phyloP scores from a whole-genome alignment of 176 grass and related monocot genomes.

The Ensete glaucum region DNA sequence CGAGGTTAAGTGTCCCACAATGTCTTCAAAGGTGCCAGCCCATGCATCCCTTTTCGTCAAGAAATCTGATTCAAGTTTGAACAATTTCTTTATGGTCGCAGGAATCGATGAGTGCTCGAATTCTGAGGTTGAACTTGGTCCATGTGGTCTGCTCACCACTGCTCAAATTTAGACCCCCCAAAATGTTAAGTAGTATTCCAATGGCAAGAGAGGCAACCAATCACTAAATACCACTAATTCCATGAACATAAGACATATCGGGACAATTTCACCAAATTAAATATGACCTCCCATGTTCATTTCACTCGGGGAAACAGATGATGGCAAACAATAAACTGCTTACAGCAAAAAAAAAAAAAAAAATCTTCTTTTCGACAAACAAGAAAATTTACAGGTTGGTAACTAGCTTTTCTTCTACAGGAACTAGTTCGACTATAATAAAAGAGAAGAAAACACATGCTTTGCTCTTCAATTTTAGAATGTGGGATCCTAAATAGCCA shows the following conservation, averaged over 20 bases:
- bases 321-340: no score
- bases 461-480: neutral
- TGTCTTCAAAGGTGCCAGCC: slow-evolving; percentile 79
- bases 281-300: no score
- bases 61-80: slow-evolving; percentile 65
- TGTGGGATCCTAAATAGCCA: no score
- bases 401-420: no score
- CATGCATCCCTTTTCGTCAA: slow-evolving; percentile 79
- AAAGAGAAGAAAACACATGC: no score
- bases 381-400: no score
- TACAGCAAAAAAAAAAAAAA: no score
- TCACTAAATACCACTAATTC: neutral
- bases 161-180: neutral
- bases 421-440: no score
- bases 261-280: no score
- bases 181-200: neutral
- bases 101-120: slow-evolving; percentile 94
- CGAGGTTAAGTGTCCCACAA: slow-evolving; percentile 40
- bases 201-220: neutral
- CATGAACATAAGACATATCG: neutral
- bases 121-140: slow-evolving; percentile 51
- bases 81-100: slow-evolving; percentile 81
- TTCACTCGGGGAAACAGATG: no score
- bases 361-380: no score
- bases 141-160: slow-evolving; percentile 43